phyloP scores from a whole-genome alignment of 2,329 filamentous ascomycete species.

The Penicillium sp. region DNA sequence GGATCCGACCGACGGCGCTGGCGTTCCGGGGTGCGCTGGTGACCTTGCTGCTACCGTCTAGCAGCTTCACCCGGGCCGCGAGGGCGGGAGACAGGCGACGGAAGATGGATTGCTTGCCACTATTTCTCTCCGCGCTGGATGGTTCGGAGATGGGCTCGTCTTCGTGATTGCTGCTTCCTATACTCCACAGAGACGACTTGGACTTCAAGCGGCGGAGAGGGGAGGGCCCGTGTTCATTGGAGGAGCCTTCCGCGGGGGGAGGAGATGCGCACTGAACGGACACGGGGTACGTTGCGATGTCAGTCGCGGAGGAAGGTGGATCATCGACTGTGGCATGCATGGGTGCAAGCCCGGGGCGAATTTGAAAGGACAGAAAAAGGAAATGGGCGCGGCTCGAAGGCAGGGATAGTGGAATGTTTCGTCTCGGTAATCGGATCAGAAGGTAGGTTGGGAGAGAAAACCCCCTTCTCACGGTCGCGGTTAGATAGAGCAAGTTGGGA shows the following conservation, averaged over 20 bases:
- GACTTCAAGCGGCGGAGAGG: slow-evolving; percentile 35
- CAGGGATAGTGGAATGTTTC: slow-evolving; percentile 29
- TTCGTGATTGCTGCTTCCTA: slow-evolving; percentile 35
- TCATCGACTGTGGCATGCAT: slow-evolving; percentile 40
- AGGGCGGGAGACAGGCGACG: slow-evolving; percentile 44
- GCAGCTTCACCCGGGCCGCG: slow-evolving; percentile 43
- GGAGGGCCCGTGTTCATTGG: slow-evolving; percentile 28
- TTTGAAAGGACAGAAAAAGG: slow-evolving; percentile 13
- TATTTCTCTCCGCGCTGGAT: slow-evolving; percentile 28
- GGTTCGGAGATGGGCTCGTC: slow-evolving; percentile 25
- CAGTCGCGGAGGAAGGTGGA: slow-evolving; percentile 31
- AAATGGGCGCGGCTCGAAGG: slow-evolving; percentile 14
- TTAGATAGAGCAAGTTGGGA: slow-evolving; percentile 2
- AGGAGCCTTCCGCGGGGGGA: slow-evolving; percentile 28
- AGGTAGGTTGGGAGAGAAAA: slow-evolving; percentile 2
- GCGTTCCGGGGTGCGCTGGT: slow-evolving; percentile 22
- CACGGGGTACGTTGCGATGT: slow-evolving; percentile 28
- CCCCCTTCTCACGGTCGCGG: slow-evolving; percentile 20
- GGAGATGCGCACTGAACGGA: slow-evolving; percentile 29
- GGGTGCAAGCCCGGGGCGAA: slow-evolving; percentile 26
- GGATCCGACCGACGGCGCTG: slow-evolving; percentile 40
- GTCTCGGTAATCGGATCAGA: slow-evolving; percentile 19
- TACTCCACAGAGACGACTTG: slow-evolving; percentile 38
- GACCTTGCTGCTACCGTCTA: slow-evolving; percentile 38
- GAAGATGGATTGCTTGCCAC: slow-evolving; percentile 37